These are phyloP conservation scores for Coccomyxa subellipsoidea DNA, from an alignment of 163 green algal species.

Conservation along the genomic window DNA sequence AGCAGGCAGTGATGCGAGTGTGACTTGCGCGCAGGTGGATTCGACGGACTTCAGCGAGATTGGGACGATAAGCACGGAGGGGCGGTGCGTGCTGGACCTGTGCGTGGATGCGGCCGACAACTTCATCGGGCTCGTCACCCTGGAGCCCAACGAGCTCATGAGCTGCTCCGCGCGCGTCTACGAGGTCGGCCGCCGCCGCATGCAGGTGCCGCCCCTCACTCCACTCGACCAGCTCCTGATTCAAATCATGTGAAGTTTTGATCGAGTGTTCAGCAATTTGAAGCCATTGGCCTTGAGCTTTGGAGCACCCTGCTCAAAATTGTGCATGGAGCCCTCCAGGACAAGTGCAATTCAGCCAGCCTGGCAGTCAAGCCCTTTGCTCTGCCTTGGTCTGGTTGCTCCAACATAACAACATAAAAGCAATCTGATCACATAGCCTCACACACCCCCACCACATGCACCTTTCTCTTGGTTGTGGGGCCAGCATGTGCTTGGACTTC, in stretches of 20 bases:
- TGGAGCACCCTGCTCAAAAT: too few species aligned
- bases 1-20: not conserved
- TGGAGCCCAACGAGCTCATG: constrained; percentile 42
- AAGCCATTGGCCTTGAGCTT: too few species aligned
- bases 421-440: too few species aligned
- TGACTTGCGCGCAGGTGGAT: constrained; percentile 28
- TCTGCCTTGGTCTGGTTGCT: too few species aligned
- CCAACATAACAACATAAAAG: too few species aligned
- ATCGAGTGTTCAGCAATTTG: too few species aligned
- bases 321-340: not conserved
- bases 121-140: constrained; percentile 49
- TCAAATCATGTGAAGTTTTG: too few species aligned
- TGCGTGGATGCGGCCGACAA: constrained; percentile 53
- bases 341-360: not conserved
- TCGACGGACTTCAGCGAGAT: constrained; percentile 64
- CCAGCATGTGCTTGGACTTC: not conserved
- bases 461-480: too few species aligned
- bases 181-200: constrained; percentile 47
- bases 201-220: not conserved
- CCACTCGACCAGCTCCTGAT: not conserved
- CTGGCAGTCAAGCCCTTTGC: too few species aligned
- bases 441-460: too few species aligned
- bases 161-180: constrained; percentile 40
- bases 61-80: constrained; percentile 47
- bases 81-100: constrained; percentile 47